Conservation (phyloP, 1,284 basidiomycete genomes). For the Tilletiaria anomala region DNA sequence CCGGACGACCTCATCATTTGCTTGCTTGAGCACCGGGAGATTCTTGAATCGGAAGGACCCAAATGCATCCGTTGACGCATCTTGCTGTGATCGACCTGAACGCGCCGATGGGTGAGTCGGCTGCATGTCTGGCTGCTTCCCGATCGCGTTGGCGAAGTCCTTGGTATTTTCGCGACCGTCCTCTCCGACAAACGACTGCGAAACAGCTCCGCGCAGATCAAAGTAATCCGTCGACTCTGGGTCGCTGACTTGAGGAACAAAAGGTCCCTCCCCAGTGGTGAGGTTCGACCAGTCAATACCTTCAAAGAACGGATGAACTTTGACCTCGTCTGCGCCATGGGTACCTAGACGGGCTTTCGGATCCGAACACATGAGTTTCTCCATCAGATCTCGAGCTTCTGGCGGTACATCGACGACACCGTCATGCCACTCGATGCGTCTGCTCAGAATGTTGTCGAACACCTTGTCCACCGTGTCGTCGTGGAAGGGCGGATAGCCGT, state of each 20-base stretch:
- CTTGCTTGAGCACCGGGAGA: constrained; percentile 85
- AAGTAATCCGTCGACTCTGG: constrained; percentile 99
- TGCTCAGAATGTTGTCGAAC: constrained; percentile 96
- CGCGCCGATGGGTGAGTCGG: constrained; percentile 40
- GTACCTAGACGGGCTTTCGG: constrained; percentile 67
- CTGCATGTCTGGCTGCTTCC: no score
- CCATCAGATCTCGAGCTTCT: constrained; percentile 83
- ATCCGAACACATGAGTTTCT: constrained; percentile 68
- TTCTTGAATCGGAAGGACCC: constrained; percentile 99
- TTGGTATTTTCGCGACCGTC: constrained; percentile 5
- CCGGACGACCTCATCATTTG: constrained; percentile 94
- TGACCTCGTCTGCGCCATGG: constrained; percentile 82
- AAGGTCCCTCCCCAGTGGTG: constrained; percentile 72
- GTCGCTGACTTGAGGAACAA: constrained; percentile 87
- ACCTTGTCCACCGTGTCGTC: constrained; percentile 92
- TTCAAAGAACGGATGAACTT: constrained; percentile 74
- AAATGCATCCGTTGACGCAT: constrained; percentile 58
- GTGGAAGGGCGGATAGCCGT: constrained; percentile 93
- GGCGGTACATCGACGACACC: constrained; percentile 74
- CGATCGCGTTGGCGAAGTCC: constrained; percentile 20
- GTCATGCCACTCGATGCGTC: constrained; percentile 87
- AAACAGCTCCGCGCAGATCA: constrained; percentile 78
- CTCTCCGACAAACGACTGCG: constrained; percentile 76
- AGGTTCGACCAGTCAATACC: constrained; percentile 88
- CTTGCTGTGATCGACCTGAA: constrained; percentile 4